These are phyloP conservation scores for Irpex sp. DNA, from an alignment of 1,284 basidiomycete genomes.

Conservation along the genomic window DNA sequence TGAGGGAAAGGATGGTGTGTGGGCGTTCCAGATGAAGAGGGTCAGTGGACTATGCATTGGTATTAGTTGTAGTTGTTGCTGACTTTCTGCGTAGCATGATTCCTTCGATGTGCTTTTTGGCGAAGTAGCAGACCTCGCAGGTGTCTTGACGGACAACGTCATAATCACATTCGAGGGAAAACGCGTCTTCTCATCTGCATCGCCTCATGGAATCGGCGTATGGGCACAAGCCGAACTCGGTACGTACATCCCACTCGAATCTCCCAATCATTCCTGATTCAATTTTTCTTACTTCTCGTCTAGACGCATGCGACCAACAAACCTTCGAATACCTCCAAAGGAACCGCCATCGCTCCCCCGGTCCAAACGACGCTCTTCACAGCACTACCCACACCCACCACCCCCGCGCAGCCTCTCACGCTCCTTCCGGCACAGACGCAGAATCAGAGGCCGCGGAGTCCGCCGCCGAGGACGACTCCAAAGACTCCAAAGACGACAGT, in stretches of 20 bases:
- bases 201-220: slow-evolving; percentile 56
- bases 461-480: slow-evolving; percentile 21
- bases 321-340: slow-evolving; percentile 58
- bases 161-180: slow-evolving; percentile 53
- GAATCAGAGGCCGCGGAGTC: slow-evolving; percentile 5
- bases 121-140: slow-evolving; percentile 53
- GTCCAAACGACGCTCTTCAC: slow-evolving; percentile 12
- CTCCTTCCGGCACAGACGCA: slow-evolving; percentile 8
- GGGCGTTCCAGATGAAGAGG: slow-evolving; percentile 50
- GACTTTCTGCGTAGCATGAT: slow-evolving; percentile 40
- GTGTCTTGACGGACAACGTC: slow-evolving; percentile 42
- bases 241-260: slow-evolving; percentile 18
- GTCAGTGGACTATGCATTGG: slow-evolving; percentile 31
- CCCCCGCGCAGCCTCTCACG: too few relatives aligned
- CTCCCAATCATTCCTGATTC: background rate
- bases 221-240: slow-evolving; percentile 63
- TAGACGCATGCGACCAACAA: slow-evolving; percentile 58
- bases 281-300: background rate
- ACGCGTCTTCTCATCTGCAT: slow-evolving; percentile 60
- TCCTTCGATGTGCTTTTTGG: slow-evolving; percentile 57
- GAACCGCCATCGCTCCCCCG: slow-evolving; percentile 26
- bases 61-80: background rate
- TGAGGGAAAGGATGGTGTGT: slow-evolving; percentile 32
- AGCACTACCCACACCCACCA: background rate
- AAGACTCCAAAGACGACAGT: slow-evolving; percentile 29